Base-by-base conservation (phyloP, 495 filamentous ascomycete species). In the Platismatia glauca region DNA sequence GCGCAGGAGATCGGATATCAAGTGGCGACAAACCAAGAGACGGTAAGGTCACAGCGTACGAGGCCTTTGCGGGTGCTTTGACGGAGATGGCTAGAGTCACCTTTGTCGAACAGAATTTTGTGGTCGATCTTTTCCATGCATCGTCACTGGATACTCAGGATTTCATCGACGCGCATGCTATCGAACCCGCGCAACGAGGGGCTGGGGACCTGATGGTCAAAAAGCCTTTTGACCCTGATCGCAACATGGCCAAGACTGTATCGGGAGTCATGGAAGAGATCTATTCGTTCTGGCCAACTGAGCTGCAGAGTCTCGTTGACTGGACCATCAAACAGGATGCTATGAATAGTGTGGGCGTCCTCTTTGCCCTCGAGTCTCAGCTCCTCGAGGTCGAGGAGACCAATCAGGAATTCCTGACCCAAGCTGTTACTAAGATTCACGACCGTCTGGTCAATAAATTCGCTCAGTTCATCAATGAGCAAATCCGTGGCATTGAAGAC, bases 401-500 rank as follows among this genome's bases (percentile, higher is more conserved):
- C 12, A 93, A 90, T 68, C 93, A 97, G 73, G 93, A 96, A 67
- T 97, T 90, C 73, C 82, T 97, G 44, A 82, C 87, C 52, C 86
- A 86, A 64, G 76, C 87, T 0, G 76, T 97, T 0, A 86, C 90
- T 65, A 92, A 90, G 70, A 72, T 95, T 11, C 89, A 92, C 69
- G 81, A 84, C 61, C 86, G 84, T 39, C 79, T 97, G 41, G 82
- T 86, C 62, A 82, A 80, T 37, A 81, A 90, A 29, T 96, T 96
- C 76, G 83, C 83, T 46, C 90, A 89, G 58, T 96, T 97, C 66
- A 84, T 96, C 33, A 94, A 97, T 71, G 90, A 96, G 64, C 93
- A 97, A 68, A 86, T 97, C 50, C 88, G 89, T 33, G 92, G 90
- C 34, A 96, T 97, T 64, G 93, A 97, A 73, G 93, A 97, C 61